These are phyloP conservation scores for Peniophora sp. DNA, from an alignment of 1,284 basidiomycete genomes.

Conservation along the genomic window DNA sequence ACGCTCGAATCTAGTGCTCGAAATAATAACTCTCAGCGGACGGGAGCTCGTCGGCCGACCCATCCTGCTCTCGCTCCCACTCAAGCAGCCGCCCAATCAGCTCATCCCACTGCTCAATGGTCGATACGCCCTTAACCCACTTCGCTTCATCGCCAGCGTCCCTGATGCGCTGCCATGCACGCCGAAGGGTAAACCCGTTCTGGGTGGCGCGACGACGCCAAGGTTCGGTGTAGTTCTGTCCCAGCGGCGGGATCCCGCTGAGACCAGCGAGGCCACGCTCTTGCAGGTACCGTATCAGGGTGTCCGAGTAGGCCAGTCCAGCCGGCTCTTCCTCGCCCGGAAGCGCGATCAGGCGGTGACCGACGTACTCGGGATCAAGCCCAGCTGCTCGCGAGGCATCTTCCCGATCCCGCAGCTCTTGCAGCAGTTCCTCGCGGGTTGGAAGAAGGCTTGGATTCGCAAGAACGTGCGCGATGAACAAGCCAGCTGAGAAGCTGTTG, in stretches of 20 bases:
- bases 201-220: conserved; percentile 34
- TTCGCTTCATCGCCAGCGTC: conserved; percentile 20
- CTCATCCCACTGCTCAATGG: conserved; percentile 39
- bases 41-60: neutral
- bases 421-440: conserved; percentile 29
- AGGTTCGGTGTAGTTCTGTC: conserved; percentile 34
- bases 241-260: conserved; percentile 34
- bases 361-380: conserved; percentile 39
- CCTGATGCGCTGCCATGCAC: conserved; percentile 39
- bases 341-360: conserved; percentile 34
- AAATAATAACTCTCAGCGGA: no score
- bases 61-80: conserved; percentile 41
- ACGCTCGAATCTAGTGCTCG: no score
- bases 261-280: conserved; percentile 11
- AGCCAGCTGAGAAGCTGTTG: conserved; percentile 41
- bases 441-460: conserved; percentile 32
- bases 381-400: conserved; percentile 27
- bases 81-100: conserved; percentile 36
- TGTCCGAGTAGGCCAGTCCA: conserved; percentile 40
- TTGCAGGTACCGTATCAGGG: conserved; percentile 36
- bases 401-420: conserved; percentile 34
- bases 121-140: conserved; percentile 30
- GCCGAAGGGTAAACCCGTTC: conserved; percentile 25
- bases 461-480: conserved; percentile 37
- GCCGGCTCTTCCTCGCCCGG: conserved; percentile 17